Conservation (phyloP, 768 basidiomycete genomes). For the Phanerochaete sordida region DNA sequence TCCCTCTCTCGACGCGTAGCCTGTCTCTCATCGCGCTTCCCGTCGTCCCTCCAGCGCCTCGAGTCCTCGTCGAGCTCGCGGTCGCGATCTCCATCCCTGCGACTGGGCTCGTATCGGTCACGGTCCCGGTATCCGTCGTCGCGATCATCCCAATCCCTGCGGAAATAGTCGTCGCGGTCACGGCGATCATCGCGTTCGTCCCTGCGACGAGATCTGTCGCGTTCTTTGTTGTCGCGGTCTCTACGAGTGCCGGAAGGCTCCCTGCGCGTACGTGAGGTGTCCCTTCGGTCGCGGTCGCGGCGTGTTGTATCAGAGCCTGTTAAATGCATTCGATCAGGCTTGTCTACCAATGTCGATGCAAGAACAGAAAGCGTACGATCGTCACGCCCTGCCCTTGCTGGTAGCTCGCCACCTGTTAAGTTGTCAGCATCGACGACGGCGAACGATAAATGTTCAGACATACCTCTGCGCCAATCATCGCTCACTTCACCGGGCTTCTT, state of each 20-base stretch:
- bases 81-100: conserved; percentile 38
- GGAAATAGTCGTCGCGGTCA: conserved; percentile 27
- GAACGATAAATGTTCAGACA: conserved; percentile 19
- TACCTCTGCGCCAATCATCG: conserved; percentile 87
- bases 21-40: conserved; percentile 73
- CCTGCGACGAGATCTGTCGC: conserved; percentile 29
- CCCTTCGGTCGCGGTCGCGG: conserved; percentile 54
- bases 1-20: conserved; percentile 58
- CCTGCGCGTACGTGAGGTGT: conserved; percentile 57
- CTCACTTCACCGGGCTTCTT: conserved; percentile 71
- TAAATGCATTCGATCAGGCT: background rate
- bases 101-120: conserved; percentile 36
- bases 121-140: conserved; percentile 31
- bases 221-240: conserved; percentile 28
- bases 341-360: no score
- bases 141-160: conserved; percentile 27
- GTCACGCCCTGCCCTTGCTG: conserved; percentile 49
- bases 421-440: conserved; percentile 1
- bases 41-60: conserved; percentile 80
- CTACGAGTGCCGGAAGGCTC: conserved; percentile 48
- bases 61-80: conserved; percentile 63
- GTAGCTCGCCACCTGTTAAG: conserved; percentile 39
- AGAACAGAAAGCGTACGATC: conserved; percentile 49
- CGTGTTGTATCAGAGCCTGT: conserved; percentile 53
- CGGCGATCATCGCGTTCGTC: conserved; percentile 7